These are phyloP conservation scores for Euphorbia lathyris DNA, from an alignment of 345 rosid genomes.

Conservation along the genomic window DNA sequence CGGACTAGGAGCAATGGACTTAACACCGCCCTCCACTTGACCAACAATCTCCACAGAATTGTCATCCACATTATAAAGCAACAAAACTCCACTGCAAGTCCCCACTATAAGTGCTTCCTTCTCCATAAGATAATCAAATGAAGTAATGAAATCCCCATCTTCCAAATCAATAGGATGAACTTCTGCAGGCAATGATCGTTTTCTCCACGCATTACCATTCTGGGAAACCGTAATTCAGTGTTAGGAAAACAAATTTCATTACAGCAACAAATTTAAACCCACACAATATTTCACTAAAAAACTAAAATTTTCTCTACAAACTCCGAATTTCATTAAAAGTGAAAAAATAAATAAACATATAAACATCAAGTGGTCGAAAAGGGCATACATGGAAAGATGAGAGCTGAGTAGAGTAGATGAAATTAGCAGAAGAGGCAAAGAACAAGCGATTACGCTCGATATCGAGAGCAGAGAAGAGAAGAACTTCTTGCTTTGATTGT, in stretches of 20 bases:
- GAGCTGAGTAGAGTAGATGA: constrained; percentile 53
- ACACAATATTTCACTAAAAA: not conserved
- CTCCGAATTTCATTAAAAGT: not conserved
- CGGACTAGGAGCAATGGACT: constrained; percentile 78
- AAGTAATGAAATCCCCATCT: constrained; percentile 54
- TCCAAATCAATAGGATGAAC: constrained; percentile 56
- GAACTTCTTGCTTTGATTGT: constrained; percentile 47
- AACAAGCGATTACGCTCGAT: constrained; percentile 76
- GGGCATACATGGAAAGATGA: constrained; percentile 58
- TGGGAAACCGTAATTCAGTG: constrained; percentile 19
- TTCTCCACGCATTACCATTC: constrained; percentile 48
- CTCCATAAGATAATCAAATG: constrained; percentile 88
- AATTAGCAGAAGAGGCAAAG: constrained; percentile 68
- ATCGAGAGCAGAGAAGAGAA: constrained; percentile 67
- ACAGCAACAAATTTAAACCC: constrained; percentile 2
- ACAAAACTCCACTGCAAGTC: constrained; percentile 60
- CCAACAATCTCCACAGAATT: constrained; percentile 73
- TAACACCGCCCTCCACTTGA: constrained; percentile 78
- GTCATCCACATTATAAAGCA: constrained; percentile 58
- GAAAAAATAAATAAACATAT: too few relatives aligned
- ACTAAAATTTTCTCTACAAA: not conserved
- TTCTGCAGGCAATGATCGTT: constrained; percentile 39
- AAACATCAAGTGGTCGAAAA: not conserved
- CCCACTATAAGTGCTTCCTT: constrained; percentile 85
- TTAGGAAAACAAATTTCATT: not conserved